A percentile compares a stretch with the other conserved stretches of the same genome.
Conservation (phyloP, 768 basidiomycete species). For the Auricularia sp. region DNA sequence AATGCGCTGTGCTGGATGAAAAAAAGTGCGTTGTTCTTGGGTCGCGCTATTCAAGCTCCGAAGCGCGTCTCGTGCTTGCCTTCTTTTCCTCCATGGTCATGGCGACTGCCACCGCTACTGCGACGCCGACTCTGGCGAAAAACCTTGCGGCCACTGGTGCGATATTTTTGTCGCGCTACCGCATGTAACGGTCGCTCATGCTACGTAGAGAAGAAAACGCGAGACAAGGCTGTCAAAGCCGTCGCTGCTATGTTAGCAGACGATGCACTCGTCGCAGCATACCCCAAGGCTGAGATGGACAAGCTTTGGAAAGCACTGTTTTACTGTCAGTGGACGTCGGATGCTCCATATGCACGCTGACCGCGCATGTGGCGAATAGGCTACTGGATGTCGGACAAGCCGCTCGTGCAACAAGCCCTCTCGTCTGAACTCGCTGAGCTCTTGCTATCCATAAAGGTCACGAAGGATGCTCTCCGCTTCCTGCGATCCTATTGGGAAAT, state of each 20-base stretch:
- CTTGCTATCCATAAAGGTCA: constrained; percentile 53
- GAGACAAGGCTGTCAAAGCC: constrained; percentile 82
- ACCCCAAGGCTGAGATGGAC: constrained; percentile 69
- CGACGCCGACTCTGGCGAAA: constrained; percentile 68
- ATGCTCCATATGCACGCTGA: not conserved
- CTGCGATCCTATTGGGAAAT: constrained; percentile 86
- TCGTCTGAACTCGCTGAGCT: constrained; percentile 79
- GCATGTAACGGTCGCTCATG: constrained; percentile 2
- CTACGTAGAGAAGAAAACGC: constrained; percentile 70
- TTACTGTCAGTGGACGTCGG: constrained; percentile 49
- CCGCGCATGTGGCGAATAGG: constrained; percentile 34
- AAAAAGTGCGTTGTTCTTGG: not conserved
- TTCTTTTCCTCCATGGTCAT: not conserved
- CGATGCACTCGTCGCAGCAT: constrained; percentile 34
- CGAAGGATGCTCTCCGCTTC: constrained; percentile 57
- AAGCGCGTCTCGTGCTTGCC: not conserved
- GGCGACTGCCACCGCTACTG: constrained; percentile 16
- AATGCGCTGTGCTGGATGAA: too few relatives aligned
- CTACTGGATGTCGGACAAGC: constrained; percentile 99
- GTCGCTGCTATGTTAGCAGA: constrained; percentile 72
- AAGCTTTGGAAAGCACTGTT: constrained; percentile 98
- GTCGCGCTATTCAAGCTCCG: not conserved
- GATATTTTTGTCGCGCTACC: constrained; percentile 12
- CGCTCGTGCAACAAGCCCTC: constrained; percentile 86
- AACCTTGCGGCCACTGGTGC: constrained; percentile 85